A percentile compares a stretch with the other conserved stretches of the same genome.
These are phyloP conservation scores for Prototheca cutis DNA, from an alignment of 163 green algal genomes.

Conservation along the genomic window DNA sequence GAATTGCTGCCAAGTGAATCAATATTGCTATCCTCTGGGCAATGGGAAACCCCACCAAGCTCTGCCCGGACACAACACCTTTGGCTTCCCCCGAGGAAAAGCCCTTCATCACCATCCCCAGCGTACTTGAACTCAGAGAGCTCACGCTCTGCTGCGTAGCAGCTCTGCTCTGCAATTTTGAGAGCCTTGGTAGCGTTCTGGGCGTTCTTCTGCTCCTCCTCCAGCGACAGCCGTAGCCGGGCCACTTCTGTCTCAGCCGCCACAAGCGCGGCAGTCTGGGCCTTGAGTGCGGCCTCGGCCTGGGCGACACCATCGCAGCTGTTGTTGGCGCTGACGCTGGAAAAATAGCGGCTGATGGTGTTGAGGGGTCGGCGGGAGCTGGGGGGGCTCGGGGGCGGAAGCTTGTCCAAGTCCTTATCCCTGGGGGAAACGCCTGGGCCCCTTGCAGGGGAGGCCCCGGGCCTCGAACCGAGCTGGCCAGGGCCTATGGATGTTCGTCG, in stretches of 20 bases:
- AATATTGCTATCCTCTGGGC: no score
- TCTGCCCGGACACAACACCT: no score
- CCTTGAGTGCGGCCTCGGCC: background rate
- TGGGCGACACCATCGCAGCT: background rate
- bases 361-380: constrained; percentile 6
- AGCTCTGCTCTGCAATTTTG: background rate
- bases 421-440: no score
- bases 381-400: background rate
- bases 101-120: no score
- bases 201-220: no score
- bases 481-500: background rate
- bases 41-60: no score
- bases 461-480: background rate
- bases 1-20: no score
- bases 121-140: no score
- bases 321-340: background rate
- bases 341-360: constrained; percentile 27
- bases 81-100: no score
- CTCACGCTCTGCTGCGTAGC: constrained; percentile 8
- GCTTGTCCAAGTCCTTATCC: no score
- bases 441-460: background rate
- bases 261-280: background rate
- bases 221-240: no score
- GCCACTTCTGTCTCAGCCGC: constrained; percentile 1
- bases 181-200: background rate